Evolutionary conservation across 2,329 filamentous ascomycete genomes (phyloP).

Genomic region (Cercospora sp.): DNA sequence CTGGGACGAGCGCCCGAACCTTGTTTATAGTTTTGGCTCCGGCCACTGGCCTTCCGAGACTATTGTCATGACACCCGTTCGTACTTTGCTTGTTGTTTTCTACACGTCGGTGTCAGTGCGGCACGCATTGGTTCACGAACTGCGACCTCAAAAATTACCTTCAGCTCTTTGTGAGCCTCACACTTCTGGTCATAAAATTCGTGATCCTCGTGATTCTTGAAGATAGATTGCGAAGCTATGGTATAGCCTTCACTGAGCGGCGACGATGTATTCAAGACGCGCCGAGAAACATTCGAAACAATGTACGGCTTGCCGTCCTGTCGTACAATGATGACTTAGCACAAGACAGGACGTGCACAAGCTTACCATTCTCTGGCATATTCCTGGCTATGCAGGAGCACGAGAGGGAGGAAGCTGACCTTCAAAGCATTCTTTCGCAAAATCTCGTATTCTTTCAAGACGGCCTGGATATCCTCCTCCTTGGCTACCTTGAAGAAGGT

Average conservation of each 20-base stretch:
- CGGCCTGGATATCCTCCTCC: conserved; percentile 47
- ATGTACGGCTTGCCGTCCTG: conserved; percentile 74
- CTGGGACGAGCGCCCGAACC: neutral
- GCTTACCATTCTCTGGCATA: neutral
- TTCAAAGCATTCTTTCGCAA: conserved; percentile 48
- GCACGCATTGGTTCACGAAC: neutral
- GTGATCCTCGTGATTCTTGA: conserved; percentile 66
- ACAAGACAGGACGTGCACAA: conserved; percentile 1
- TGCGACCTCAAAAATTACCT: conserved; percentile 31
- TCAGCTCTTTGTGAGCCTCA: conserved; percentile 56
- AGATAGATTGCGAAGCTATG: conserved; percentile 63
- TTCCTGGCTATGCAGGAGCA: neutral
- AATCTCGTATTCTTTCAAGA: conserved; percentile 50
- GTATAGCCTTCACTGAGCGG: conserved; percentile 66
- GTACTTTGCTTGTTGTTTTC: conserved; percentile 33
- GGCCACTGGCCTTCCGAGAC: conserved; percentile 36
- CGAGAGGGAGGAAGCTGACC: conserved; percentile 32
- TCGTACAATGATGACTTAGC: neutral
- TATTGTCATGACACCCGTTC: conserved; percentile 34
- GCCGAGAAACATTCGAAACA: conserved; percentile 44
- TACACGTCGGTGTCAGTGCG: conserved; percentile 1
- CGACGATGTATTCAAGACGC: conserved; percentile 32
- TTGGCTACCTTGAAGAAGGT: conserved; percentile 57
- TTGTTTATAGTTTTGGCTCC: conserved; percentile 27
- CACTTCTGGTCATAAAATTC: conserved; percentile 67